Conservation (phyloP, 176 grass and related monocot genomes). For the Lolium rigidum region DNA sequence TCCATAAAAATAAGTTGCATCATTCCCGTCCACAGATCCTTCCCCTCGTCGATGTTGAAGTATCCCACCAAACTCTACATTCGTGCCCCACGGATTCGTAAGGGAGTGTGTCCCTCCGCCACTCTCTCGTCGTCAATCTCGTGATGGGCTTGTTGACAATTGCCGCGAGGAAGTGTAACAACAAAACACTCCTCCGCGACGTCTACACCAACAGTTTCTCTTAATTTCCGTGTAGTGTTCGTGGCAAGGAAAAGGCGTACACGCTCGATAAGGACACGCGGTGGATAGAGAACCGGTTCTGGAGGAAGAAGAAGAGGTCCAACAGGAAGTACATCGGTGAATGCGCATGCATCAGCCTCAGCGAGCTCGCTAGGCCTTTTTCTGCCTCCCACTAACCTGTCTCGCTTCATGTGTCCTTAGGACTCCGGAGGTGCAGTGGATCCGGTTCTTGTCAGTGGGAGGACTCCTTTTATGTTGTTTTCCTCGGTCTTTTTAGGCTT, state of each 20-base stretch:
- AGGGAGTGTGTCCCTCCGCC: slow-evolving; percentile 38
- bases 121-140: slow-evolving; percentile 56
- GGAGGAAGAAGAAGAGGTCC: slow-evolving; percentile 62
- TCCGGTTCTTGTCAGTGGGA: no score
- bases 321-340: slow-evolving; percentile 1
- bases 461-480: no score
- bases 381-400: no score
- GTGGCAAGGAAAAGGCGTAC: slow-evolving; percentile 37
- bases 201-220: slow-evolving; percentile 19
- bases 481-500: no score
- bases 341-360: background rate
- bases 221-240: slow-evolving; percentile 23
- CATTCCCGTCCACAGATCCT: slow-evolving; percentile 48
- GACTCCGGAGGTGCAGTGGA: no score
- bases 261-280: slow-evolving; percentile 40
- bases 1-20: background rate
- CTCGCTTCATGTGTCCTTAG: no score
- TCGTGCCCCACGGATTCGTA: slow-evolving; percentile 34
- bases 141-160: slow-evolving; percentile 49
- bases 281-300: slow-evolving; percentile 51
- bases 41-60: slow-evolving; percentile 30
- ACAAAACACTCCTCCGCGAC: slow-evolving; percentile 42
- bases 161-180: slow-evolving; percentile 49
- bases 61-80: slow-evolving; percentile 32
- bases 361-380: background rate